Conservation (phyloP, 768 basidiomycete genomes). For the Termitomyces sp. region DNA sequence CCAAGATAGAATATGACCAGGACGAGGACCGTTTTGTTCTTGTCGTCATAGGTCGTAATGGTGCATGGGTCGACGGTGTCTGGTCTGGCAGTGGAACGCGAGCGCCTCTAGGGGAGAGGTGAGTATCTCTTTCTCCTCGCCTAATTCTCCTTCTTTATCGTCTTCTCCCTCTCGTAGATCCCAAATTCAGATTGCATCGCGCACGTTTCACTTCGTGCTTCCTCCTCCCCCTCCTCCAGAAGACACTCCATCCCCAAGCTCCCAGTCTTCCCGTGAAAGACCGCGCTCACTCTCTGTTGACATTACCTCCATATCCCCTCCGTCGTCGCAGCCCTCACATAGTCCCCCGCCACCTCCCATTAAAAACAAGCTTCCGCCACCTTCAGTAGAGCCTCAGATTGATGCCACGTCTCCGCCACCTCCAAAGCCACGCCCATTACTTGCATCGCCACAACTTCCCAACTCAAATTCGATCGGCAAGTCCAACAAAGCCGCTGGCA, state of each 20-base stretch:
- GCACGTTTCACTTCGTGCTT: conserved; percentile 94
- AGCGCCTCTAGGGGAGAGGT: conserved; percentile 86
- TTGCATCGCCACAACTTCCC: conserved; percentile 47
- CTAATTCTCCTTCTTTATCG: conserved; percentile 2
- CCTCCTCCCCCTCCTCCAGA: conserved; percentile 82
- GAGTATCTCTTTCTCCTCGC: not conserved
- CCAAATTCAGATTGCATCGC: conserved; percentile 94
- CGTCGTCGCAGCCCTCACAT: conserved; percentile 73
- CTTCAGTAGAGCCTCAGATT: conserved; percentile 34
- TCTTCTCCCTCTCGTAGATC: conserved; percentile 47
- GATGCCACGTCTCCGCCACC: conserved; percentile 35
- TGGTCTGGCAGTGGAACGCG: conserved; percentile 88
- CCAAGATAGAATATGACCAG: conserved; percentile 91
- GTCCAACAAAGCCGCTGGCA: conserved; percentile 35
- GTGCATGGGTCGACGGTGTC: conserved; percentile 97
- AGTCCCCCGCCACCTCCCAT: conserved; percentile 59
- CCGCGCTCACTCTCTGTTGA: conserved; percentile 79
- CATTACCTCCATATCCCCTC: conserved; percentile 77
- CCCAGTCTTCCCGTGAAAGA: conserved; percentile 61
- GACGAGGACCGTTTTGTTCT: conserved; percentile 86
- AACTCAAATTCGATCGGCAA: conserved; percentile 59
- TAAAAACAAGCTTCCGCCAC: conserved; percentile 41
- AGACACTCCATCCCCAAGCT: conserved; percentile 77
- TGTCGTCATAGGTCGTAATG: conserved; percentile 92
- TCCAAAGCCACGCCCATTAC: conserved; percentile 27